phyloP scores from a whole-genome alignment of 768 basidiomycete species.

The Asterophora parasitica region DNA sequence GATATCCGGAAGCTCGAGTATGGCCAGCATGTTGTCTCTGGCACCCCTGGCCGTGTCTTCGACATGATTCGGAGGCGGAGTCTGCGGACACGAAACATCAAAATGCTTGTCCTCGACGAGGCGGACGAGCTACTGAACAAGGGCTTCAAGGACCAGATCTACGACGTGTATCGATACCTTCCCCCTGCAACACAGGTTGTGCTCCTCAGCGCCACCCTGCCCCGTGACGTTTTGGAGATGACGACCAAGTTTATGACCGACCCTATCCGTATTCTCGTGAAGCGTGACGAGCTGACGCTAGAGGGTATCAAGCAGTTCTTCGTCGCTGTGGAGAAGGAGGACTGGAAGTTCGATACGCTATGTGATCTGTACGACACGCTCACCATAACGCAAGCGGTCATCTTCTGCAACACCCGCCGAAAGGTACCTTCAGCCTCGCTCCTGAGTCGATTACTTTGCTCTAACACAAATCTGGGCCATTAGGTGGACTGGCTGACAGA shows the following conservation, averaged over 20 bases:
- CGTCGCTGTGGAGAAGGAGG: constrained; percentile 98
- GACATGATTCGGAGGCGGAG: constrained; percentile 97
- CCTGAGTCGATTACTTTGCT: constrained; percentile 3
- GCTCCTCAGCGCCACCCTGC: constrained; percentile 91
- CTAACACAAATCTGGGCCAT: constrained; percentile 2
- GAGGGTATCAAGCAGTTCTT: constrained; percentile 97
- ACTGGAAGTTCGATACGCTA: constrained; percentile 98
- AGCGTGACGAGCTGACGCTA: constrained; percentile 97
- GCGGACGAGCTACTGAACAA: constrained; percentile 96
- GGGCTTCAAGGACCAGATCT: constrained; percentile 99
- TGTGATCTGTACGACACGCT: constrained; percentile 98
- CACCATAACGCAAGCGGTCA: constrained; percentile 98
- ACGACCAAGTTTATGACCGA: constrained; percentile 99
- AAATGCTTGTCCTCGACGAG: constrained; percentile 93
- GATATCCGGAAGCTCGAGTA: constrained; percentile 97
- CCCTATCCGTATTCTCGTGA: constrained; percentile 96
- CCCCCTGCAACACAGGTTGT: constrained; percentile 98
- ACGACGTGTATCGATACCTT: constrained; percentile 96
- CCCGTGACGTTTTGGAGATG: constrained; percentile 97
- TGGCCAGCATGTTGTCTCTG: constrained; percentile 95
- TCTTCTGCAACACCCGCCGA: constrained; percentile 97
- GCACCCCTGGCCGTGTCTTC: constrained; percentile 96
- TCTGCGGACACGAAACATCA: constrained; percentile 93
- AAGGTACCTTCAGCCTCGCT: constrained; percentile 55
- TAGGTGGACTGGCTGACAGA: constrained; percentile 98